Evolutionary conservation across 441 rosid species (phyloP).

Genomic region (Hura crepitans): DNA sequence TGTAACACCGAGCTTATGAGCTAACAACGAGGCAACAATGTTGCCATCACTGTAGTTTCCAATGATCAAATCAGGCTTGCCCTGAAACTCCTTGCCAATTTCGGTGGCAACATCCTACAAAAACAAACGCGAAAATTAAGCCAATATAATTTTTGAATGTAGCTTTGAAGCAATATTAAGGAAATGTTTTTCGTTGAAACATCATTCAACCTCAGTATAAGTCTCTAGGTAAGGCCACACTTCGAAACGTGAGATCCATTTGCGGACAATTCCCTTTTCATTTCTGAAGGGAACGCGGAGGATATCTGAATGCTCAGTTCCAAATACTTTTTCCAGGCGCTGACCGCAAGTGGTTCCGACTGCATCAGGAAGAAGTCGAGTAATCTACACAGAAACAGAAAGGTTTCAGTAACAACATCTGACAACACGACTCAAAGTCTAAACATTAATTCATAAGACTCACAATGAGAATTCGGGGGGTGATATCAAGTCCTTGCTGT

Average conservation of each 20-base stretch:
- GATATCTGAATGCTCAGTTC: conserved; percentile 73
- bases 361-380: conserved; percentile 93
- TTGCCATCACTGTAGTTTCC: conserved; percentile 98
- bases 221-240: conserved; percentile 98
- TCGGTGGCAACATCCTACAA: conserved; percentile 84
- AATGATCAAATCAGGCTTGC: conserved; percentile 93
- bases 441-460: conserved; percentile 16
- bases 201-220: conserved; percentile 67
- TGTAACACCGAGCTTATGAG: conserved; percentile 87
- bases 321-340: conserved; percentile 82
- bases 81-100: conserved; percentile 76
- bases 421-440: not conserved
- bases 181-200: not conserved
- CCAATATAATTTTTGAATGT: not conserved
- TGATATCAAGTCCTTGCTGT: conserved; percentile 86
- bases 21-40: conserved; percentile 83
- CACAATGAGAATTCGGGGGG: conserved; percentile 88
- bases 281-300: conserved; percentile 91
- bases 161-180: not conserved
- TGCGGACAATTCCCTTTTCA: conserved; percentile 75
- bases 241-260: conserved; percentile 95
- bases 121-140: not conserved
- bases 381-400: conserved; percentile 46
- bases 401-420: conserved; percentile 17
- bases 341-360: conserved; percentile 93